Evolutionary conservation across 768 basidiomycete species (phyloP), one percentile per base, ranked within the genome.

Genomic region (Tricholoma bakamatsutake): DNA sequence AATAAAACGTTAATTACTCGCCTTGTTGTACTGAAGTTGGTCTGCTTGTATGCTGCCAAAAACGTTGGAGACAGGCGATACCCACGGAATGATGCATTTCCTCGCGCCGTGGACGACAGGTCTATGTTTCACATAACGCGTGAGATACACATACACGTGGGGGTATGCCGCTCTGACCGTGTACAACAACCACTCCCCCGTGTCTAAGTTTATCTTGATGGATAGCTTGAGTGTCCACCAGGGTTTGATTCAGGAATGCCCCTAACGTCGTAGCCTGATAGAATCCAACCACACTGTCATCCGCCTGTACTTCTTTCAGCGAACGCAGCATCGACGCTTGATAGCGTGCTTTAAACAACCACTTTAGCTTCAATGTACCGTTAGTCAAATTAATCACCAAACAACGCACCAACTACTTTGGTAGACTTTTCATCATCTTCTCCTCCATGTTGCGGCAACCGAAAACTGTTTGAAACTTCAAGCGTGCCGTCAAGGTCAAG

Each of bases 221-320:
- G 61, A 90, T 81, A 48, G 87, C 88, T 68, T 91, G 90, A 7
- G 88, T 85, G 62, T 94, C 90, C 47, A 93, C 77, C 49, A 93
- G 68, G 7, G 81, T 79, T 67, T 91, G 90, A 65, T 83, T 90
- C 70, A 88, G 88, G 69, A 93, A 93, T 4, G 90, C 88, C 42
- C 91, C 91, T 37, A 92, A 78, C 8, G 85, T 83, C 27, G 87
- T 92, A 43, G 90, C 89, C 66, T 96, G 92, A 74, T 98, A 98
- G 71, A 96, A 93, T 37, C 95, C 95, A 54, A 97, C 88, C 33
- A 94, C 83, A 60, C 86, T 92, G 71, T 96, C 93, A 64, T 95
- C 93, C 35, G 86, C 84, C 64, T 90, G 88, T 53, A 95, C 93
- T 68, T 95, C 93, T 66, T 91, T 90, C 66, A 98, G 76, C 21